These are phyloP conservation scores for Penicillium roqueforti DNA, from an alignment of 495 filamentous ascomycete genomes.

Conservation along the genomic window DNA sequence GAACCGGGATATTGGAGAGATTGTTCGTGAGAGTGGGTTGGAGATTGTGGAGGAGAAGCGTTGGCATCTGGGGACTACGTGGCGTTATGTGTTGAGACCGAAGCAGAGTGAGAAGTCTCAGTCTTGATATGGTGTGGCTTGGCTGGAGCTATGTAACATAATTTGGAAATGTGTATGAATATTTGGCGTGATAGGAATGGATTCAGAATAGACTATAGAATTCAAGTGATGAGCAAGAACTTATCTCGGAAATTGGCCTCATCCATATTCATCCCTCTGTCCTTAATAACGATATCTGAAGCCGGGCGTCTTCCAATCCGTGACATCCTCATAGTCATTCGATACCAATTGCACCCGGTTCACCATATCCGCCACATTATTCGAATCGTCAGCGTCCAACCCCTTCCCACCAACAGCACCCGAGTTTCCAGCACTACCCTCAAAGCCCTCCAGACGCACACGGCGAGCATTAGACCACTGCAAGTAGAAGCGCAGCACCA, in stretches of 20 bases:
- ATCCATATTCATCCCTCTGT: not conserved
- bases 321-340: conserved; percentile 48
- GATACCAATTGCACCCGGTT: conserved; percentile 28
- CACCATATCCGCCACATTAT: conserved; percentile 24
- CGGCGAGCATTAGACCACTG: conserved; percentile 37
- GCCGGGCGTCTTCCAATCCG: conserved; percentile 50
- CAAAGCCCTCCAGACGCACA: conserved; percentile 37
- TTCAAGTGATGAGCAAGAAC: not conserved
- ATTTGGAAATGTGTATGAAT: conserved; percentile 3
- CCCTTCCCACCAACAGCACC: conserved; percentile 37
- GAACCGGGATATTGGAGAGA: conserved; percentile 82
- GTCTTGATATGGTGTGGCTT: not conserved
- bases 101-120: conserved; percentile 5
- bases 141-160: not conserved
- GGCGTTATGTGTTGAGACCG: conserved; percentile 59
- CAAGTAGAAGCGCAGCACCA: conserved; percentile 41
- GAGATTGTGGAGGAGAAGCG: conserved; percentile 68
- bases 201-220: not conserved
- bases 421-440: conserved; percentile 37
- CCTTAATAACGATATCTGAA: conserved; percentile 45
- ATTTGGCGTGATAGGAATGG: not conserved
- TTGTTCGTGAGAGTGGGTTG: conserved; percentile 77
- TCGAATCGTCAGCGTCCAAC: conserved; percentile 18
- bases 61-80: conserved; percentile 75
- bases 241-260: not conserved